Base-by-base conservation (phyloP, 768 basidiomycete species). In the Trichaptum fuscoviolaceum region DNA sequence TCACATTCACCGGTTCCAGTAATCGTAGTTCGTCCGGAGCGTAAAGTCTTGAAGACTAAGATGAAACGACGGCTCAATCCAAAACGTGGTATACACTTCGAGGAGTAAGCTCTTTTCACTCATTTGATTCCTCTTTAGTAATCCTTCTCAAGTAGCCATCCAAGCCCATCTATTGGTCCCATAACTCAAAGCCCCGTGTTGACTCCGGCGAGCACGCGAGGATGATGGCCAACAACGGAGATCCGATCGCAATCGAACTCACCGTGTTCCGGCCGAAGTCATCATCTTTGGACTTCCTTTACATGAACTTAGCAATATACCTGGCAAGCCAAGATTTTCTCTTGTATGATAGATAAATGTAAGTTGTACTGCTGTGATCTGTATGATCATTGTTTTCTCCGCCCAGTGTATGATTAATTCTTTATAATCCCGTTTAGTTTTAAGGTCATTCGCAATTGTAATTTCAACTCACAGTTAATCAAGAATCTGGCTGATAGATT, bases 1-100 rank as follows among this genome's bases (percentile, higher is more conserved):
- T 90, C 91, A 20, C 95, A 93, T 73, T 95, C 94, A 0, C 95
- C 96, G 1, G 94, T 99, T 0, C 96, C 96, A 1, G 92, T 97
- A 70, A 95, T 99, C 68, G 96, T 99, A 63, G 95, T 99, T 57
- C 84, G 94, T 2, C 93, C 95, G 1, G 92, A 94, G 71, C 83
- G 92, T 42, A 94, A 95, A 73, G 88, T 95, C 30, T 85, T 86
- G 69, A 96, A 96, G 75, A 86, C 87, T 0, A 79, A 91, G 59
- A 93, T 91, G 71, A 96, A 97, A 75, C 84, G 95, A 27, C 83
- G 90, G 59, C 92, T 90, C 61, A 89, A 97, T 72, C 95, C 95
- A 2, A 97, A 95, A 77, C 83, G 94, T 23, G 92, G 93, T 4
- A 85, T 81, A 57, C 91, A 93, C 75, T 94, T 93, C 69, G 89